Base-by-base conservation (phyloP, 2,329 filamentous ascomycete species). In the Calonectria leucothoes region DNA sequence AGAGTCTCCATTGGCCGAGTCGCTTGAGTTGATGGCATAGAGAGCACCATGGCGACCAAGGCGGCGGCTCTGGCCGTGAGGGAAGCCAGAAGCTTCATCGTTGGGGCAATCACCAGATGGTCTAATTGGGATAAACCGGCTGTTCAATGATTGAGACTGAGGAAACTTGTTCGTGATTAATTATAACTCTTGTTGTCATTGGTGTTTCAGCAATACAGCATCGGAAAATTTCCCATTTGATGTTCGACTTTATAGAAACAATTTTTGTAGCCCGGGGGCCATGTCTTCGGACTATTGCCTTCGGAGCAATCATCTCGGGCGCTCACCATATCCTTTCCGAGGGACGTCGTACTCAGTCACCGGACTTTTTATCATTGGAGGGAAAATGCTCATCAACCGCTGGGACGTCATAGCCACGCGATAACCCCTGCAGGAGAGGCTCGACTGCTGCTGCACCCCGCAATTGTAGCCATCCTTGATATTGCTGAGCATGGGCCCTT, bases 1-100 rank as follows among this genome's bases (percentile, higher is more conserved):
- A 78, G 74, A 4, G 75, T 75, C 45, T 78, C 77, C 65, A 79
- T 74, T 15, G 63, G 52, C 10, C 71, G 71, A 10, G 59, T 25
- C 5, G 37, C 59, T 64, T 39, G 37, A 23, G 39, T 37, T 3
- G 45, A 17, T 31, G 39, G 39, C 6, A 10, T 10, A 17, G 17
- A 42, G 4, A 64, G 25, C 11, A 31, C 3, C 8, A 31, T 29
- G 12, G 59, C 33, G 8, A 25, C 59, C 7, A 39, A 11, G 3
- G 37, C 37, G 1, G 39, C 10, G 15, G 59, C 39, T 64, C 27
- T 45, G 2, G 35, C 20, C 10, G 14, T 23, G 12, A 31, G 31
- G 14, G 10, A 14, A 11, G 23, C 39, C 5, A 31, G 17, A 8
- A 64, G 29, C 5, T 42, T 31, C 37, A 31, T 45, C 6, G 23